phyloP scores from a whole-genome alignment of 106 monocot species.

The Platanthera guangdongensis region DNA sequence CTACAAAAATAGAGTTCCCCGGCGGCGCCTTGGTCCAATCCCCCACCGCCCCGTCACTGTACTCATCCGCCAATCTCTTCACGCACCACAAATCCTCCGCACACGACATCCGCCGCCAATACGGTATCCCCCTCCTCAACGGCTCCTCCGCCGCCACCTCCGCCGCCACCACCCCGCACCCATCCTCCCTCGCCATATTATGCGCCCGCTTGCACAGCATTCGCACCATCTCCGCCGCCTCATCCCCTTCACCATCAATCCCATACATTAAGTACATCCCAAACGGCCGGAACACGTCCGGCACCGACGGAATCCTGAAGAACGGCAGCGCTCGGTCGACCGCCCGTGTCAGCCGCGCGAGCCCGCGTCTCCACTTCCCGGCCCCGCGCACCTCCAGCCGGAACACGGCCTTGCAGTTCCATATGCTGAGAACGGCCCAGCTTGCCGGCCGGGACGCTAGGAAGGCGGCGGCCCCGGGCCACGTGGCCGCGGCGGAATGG shows the following conservation, averaged over 20 bases:
- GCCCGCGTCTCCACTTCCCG: constrained; percentile 15
- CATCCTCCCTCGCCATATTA: constrained; percentile 46
- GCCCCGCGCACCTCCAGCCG: constrained; percentile 65
- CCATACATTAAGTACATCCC: constrained; percentile 83
- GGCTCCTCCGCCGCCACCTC: constrained; percentile 61
- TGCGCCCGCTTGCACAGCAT: constrained; percentile 48
- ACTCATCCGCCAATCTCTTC: constrained; percentile 51
- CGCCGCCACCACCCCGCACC: constrained; percentile 50
- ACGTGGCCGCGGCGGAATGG: background rate
- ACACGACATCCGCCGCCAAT: constrained; percentile 47
- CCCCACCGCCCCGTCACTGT: constrained; percentile 34
- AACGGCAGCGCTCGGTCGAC: constrained; percentile 54
- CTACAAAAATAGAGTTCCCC: constrained; percentile 46
- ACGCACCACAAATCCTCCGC: constrained; percentile 72
- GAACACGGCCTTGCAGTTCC: constrained; percentile 79
- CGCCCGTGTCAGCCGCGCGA: constrained; percentile 40
- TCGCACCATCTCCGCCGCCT: constrained; percentile 21
- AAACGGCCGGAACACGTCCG: constrained; percentile 79
- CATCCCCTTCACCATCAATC: constrained; percentile 54
- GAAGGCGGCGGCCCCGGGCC: constrained; percentile 16
- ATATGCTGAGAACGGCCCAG: constrained; percentile 87
- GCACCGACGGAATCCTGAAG: constrained; percentile 64
- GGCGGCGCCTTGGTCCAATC: constrained; percentile 66
- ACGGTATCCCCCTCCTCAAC: constrained; percentile 39
- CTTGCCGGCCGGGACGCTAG: constrained; percentile 36